Base-by-base conservation (phyloP, 352 stramenopile species). In the Peronospora destructor region DNA sequence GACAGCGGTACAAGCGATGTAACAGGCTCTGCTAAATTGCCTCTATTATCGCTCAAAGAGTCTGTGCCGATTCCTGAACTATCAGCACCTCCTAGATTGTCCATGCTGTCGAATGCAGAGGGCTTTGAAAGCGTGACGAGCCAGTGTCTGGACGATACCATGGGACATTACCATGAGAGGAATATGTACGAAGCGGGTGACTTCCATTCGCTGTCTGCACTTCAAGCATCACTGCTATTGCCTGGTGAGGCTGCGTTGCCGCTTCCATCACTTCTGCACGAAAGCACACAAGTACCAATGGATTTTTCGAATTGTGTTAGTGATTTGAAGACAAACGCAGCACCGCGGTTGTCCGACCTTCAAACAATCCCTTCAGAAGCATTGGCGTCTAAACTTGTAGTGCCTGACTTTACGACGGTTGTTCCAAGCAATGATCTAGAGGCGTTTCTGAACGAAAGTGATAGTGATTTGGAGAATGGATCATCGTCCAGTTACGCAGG, bases 391-490 rank as follows among this genome's bases (percentile, higher is more conserved):
- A 26, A 23, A 52, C 2, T 35, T 6, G n/a, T 35, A 26, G 26
- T 30, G 29, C 21, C 48, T 34, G 53, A 58, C 19, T 58, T 59
- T 16, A 32, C 49, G 23, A 53, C 14, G 35, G 45, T 61, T 39
- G 28, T 47, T 34, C 26, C 51, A 11, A 60, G 36, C 5, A 75
- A 78, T 40, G 68, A 77, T 8, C 59, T 87, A 3, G 76, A 84
- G 28, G 65, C 53, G 3, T 87, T 87, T 56, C 61, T 87, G 29
- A 84, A 78, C 29, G 72, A 81, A 51, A 83, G 68, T 32, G 71
- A 71, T 6, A 91, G 76, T 23, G 76, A 84, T 19, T 69, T 55
- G 0, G 73, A 84, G 0, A 41, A 63, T 6, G 42, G 40, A 10
- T 40, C 35, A 19, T 34, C 46, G 17, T 35, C 17, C 14, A 43